Evolutionary conservation across 192 early-diverging fungal genomes (phyloP), one percentile per base, ranked within the genome.

Genomic region (Coemansia sp.): DNA sequence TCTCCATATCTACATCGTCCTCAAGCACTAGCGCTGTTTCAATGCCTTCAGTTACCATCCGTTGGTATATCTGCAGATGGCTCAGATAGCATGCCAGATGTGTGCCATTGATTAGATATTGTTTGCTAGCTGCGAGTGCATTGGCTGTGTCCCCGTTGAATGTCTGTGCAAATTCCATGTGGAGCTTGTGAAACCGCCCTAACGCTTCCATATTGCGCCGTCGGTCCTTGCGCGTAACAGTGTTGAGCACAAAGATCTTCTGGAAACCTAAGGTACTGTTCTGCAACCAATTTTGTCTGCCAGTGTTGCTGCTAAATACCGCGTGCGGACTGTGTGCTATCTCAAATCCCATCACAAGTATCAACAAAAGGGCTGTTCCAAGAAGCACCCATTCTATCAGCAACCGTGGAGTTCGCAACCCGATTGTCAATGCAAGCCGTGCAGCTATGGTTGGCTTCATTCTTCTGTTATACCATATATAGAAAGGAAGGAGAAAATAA

Each of bases 71-170:
- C 2, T 48, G 21, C 49, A 82, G 25, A 25, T 77, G 70, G 52
- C 70, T 82, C 44, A 69, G 56, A 24, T 75, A 82, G 54, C 80
- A 82, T 5, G 74, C 80, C 31, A 72, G 57, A 27, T 73, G 74
- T 1, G 70, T 71, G 7, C 69, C 70, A 14, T 68, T 64, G 23
- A 63, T 65, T 30, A 58, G n/a, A 22, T 82, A 67, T 0, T 32
- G 54, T 19, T 52, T 60, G 28, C 34, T 24, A 0, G 12, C 26
- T 5, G 67, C 73, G 3, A 67, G 41, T 3, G 25, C 12, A 19
- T 76, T 23, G 49, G 73, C 56, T 21, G 65, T 55, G 19, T 25
- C 14, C 2, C 23, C 50, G 41, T 56, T 51, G 18, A 65, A 51
- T 8, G 69, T 71, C 44, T 50, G 56, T 10, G 67, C 56, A 8